These are phyloP conservation scores for Fusarium tricinctum DNA, from an alignment of 2,329 filamentous ascomycete genomes.

Conservation along the genomic window DNA sequence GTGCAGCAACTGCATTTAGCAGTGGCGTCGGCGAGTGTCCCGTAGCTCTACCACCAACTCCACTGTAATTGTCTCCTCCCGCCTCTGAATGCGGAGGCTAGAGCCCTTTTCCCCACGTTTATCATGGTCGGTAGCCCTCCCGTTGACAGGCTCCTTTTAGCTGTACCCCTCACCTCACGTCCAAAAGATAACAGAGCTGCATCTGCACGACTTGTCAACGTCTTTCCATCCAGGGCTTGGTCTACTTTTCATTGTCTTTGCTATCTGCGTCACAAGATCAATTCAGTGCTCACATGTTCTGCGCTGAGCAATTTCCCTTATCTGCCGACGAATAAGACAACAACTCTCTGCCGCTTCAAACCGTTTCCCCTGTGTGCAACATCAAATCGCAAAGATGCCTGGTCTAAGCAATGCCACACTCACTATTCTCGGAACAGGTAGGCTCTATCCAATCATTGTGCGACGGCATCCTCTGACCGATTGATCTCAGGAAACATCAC, in stretches of 20 bases:
- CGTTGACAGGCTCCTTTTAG: constrained; percentile 11
- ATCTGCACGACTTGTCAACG: constrained; percentile 35
- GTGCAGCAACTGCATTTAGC: neutral
- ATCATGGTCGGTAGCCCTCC: constrained; percentile 29
- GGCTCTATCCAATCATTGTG: neutral
- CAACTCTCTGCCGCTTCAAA: constrained; percentile 1
- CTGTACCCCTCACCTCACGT: constrained; percentile 21
- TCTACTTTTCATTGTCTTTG: constrained; percentile 2
- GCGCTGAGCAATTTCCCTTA: neutral
- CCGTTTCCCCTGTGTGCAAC: neutral
- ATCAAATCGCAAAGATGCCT: constrained; percentile 32
- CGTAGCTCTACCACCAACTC: constrained; percentile 16
- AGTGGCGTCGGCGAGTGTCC: constrained; percentile 20
- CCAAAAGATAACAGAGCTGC: constrained; percentile 26
- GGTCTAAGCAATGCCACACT: constrained; percentile 38
- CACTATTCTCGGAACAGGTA: constrained; percentile 48
- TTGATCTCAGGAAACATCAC: constrained; percentile 51
- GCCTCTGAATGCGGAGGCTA: constrained; percentile 2
- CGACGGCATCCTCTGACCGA: neutral
- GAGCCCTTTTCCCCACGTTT: neutral
- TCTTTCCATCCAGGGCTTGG: constrained; percentile 35
- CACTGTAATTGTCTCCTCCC: neutral
- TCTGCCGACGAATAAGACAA: neutral
- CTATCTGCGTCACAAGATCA: constrained; percentile 10
- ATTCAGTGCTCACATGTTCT: neutral